phyloP scores from a whole-genome alignment of 2,329 filamentous ascomycete species.

The Davidsoniella eucalypti region DNA sequence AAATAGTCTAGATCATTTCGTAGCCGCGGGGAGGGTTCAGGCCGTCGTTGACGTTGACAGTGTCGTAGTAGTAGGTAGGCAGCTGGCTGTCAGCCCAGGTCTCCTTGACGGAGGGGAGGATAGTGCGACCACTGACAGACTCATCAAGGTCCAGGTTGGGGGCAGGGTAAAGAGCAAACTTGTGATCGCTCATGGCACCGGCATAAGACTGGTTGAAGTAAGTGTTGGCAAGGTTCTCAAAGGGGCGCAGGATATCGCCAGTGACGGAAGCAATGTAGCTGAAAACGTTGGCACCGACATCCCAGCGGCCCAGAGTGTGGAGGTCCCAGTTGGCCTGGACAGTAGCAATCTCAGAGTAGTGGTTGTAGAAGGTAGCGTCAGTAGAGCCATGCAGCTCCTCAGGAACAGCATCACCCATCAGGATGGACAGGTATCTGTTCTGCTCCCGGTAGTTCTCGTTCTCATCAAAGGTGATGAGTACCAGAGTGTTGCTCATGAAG shows the following conservation, averaged over 20 bases:
- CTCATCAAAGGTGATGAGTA: constrained; percentile 69
- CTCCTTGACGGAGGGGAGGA: constrained; percentile 24
- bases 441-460: constrained; percentile 49
- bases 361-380: constrained; percentile 55
- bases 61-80: constrained; percentile 27
- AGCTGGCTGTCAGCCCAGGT: constrained; percentile 23
- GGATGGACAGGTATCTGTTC: constrained; percentile 54
- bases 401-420: constrained; percentile 61
- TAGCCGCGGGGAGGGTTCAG: constrained; percentile 22
- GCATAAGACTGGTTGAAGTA: constrained; percentile 39
- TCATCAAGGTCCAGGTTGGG: constrained; percentile 24
- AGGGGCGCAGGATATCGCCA: constrained; percentile 32
- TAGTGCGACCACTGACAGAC: constrained; percentile 19
- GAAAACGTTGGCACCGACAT: constrained; percentile 58
- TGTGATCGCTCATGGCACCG: constrained; percentile 27
- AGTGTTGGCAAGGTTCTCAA: constrained; percentile 24
- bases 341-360: constrained; percentile 56
- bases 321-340: constrained; percentile 54
- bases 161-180: constrained; percentile 22
- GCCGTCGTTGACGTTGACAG: constrained; percentile 26
- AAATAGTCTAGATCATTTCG: not conserved
- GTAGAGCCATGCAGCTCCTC: constrained; percentile 45
- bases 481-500: constrained; percentile 61
- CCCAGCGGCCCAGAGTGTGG: constrained; percentile 52
- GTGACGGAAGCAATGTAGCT: constrained; percentile 42